Base-by-base conservation (phyloP, 768 basidiomycete genomes). In the Boletus edulis region DNA sequence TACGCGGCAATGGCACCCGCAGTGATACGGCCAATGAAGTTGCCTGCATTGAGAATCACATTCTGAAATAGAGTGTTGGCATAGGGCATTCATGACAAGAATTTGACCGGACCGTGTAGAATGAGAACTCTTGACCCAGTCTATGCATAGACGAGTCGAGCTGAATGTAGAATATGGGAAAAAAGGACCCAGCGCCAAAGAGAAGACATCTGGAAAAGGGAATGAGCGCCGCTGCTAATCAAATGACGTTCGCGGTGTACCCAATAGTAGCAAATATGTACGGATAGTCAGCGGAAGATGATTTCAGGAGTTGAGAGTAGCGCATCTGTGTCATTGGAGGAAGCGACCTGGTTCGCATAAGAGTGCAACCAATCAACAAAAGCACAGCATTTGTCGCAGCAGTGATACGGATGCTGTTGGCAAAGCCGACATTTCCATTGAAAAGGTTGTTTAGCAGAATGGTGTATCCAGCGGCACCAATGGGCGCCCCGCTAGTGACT, bases 141-240 rank as follows among this genome's bases (percentile, higher is more conserved):
- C 78, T 78, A 52, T 81, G 78, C 51, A 73, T 72, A 32, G 78
- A 73, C 9, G 83, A 76, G 50, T 81, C 77, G 14, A 85, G 69
- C 54, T 86, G 85, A 17, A 86, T 67, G 60, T 81, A 85, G 64
- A 82, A 84, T 35, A 81, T 42, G 5, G 59, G 59, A 3, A 58
- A 61, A 39, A 61, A 62, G 4, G 60, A 48, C 3, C 64, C 64
- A n/a, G 66, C 65, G 11, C 57, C 65, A 48, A 52, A 62, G 27
- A 66, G 44, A 37, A 66, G 52, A 14, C 58, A 8, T 5, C 65
- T 66, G 9, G 24, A 43, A 24, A 27, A 15, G 35, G 12, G 29
- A 18, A 29, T 60, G 35, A 62, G 46, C 14, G 14, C 17, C 9
- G 14, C 37, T 20, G 18, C 12, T n/a, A 15, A 44, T 40, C 18